A percentile compares a stretch with the other conserved stretches of the same genome.
Conservation (phyloP, 129 eudicot species). For the Scalesia atractyloides region DNA sequence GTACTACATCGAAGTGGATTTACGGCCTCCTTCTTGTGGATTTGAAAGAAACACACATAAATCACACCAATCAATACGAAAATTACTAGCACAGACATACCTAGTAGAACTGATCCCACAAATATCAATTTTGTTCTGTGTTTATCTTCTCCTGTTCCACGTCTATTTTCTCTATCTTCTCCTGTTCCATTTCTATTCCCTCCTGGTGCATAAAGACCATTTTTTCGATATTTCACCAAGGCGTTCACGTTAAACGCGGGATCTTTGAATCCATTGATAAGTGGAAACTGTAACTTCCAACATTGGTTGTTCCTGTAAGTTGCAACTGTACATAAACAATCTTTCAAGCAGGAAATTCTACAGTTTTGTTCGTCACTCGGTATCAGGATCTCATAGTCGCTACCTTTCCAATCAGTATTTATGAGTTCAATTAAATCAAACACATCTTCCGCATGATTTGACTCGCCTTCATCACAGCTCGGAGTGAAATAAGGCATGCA, state of each 20-base stretch:
- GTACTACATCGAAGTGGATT: not conserved
- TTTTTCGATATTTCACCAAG: constrained; percentile 29
- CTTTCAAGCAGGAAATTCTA: constrained; percentile 42
- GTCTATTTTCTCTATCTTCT: constrained; percentile 9
- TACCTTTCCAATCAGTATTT: constrained; percentile 27
- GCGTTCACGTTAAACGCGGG: too few species aligned
- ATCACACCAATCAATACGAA: constrained; percentile 19
- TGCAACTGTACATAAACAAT: constrained; percentile 24
- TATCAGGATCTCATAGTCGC: constrained; percentile 14
- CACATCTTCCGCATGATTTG: not conserved
- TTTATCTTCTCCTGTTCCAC: constrained; percentile 13
- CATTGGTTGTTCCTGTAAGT: not conserved
- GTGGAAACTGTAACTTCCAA: constrained; percentile 40
- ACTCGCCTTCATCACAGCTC: not conserved
- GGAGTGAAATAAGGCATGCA: too few species aligned
- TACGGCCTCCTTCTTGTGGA: constrained; percentile 16
- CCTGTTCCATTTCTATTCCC: too few species aligned
- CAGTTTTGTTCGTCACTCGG: constrained; percentile 23
- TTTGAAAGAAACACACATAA: constrained; percentile 27
- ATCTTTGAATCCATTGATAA: constrained; percentile 26
- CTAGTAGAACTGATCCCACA: constrained; percentile 31
- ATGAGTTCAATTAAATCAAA: constrained; percentile 16
- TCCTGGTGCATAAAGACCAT: constrained; percentile 6
- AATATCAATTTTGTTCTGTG: constrained; percentile 20
- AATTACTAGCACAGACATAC: constrained; percentile 35